phyloP scores from a whole-genome alignment of 306 rosid species.

The Sesbania bispinosa region DNA sequence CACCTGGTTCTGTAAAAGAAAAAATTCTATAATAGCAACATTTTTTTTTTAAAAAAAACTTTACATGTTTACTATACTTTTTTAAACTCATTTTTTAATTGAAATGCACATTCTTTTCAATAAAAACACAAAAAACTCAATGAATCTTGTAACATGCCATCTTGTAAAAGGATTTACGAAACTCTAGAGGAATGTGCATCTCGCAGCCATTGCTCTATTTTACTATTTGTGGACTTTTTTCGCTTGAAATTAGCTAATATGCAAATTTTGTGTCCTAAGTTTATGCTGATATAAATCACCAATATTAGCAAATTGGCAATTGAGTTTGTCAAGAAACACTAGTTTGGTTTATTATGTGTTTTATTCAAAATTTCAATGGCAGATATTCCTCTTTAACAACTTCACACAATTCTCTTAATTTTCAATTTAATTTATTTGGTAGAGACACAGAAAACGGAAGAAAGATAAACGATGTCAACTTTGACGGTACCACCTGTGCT shows the following conservation, averaged over 20 bases:
- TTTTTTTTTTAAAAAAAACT: too few relatives aligned
- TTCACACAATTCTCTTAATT: not conserved
- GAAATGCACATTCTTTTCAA: too few relatives aligned
- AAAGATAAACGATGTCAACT: conserved; percentile 44
- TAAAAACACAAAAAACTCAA: too few relatives aligned
- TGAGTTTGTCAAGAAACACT: not conserved
- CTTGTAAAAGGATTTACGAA: conserved; percentile 14
- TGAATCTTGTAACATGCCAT: too few relatives aligned
- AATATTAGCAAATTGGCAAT: conserved; percentile 6
- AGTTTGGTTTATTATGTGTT: not conserved
- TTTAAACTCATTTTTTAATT: too few relatives aligned
- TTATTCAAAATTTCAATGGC: not conserved
- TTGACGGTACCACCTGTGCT: conserved; percentile 44
- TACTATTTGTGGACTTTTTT: not conserved
- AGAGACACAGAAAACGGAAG: not conserved
- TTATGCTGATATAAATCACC: not conserved
- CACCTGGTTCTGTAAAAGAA: too few relatives aligned
- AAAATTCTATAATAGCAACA: too few relatives aligned
- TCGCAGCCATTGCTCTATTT: conserved; percentile 15
- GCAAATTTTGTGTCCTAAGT: not conserved
- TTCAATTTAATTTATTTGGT: not conserved
- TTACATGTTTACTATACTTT: too few relatives aligned
- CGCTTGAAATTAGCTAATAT: conserved; percentile 10
- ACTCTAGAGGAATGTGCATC: conserved; percentile 3
- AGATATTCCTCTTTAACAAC: not conserved